Base-by-base conservation (phyloP, 768 basidiomycete species). In the Leccinum longicurvipes region DNA sequence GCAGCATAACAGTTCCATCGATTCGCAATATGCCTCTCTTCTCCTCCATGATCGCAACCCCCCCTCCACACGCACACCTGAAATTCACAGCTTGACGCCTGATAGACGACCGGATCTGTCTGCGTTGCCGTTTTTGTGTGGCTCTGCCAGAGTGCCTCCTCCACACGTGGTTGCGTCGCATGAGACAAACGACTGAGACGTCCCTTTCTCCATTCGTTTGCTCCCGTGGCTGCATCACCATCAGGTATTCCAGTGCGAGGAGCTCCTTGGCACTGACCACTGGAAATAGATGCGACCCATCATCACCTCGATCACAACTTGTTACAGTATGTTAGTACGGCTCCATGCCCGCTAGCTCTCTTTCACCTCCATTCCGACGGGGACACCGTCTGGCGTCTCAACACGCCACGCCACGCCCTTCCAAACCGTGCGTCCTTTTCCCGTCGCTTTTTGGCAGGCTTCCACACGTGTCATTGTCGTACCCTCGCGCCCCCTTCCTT, bases 41-140 rank as follows among this genome's bases (percentile, higher is more conserved):
- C 55, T 56, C 15, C 42, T 23, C 41, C 42, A n/a, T 52, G 51
- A 67, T 62, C 55, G 56, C 57, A 54, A 46, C 46, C 24, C 49
- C 47, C 28, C 17, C 9, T 23, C 34, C 29, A 29, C n/a, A 10
- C 15, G 10, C 36, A 39, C n/a, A 39, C 36, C 36, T 19, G 36
- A 10, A 6, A 51, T 55, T 59, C 54, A 60, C 54, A 48, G n/a
- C 44, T 58, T 41, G 50, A 19, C 24, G 58, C 53, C 47, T 54
- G 56, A 49, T 55, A n/a, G 10, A 31, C 17, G 27, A 28, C 54
- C 52, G 50, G 59, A 54, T 55, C 34, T 53, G 48, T 41, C 27
- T 27, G 14, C 12, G 19, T 34, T 44, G 23, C 57, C 50, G 7
- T 55, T 57, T 66, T 56, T 5, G 51, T 61, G 54, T 44, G 6